These are phyloP conservation scores for Camellia lanceoleosa DNA, from an alignment of 148 eudicot genomes.

Conservation along the genomic window DNA sequence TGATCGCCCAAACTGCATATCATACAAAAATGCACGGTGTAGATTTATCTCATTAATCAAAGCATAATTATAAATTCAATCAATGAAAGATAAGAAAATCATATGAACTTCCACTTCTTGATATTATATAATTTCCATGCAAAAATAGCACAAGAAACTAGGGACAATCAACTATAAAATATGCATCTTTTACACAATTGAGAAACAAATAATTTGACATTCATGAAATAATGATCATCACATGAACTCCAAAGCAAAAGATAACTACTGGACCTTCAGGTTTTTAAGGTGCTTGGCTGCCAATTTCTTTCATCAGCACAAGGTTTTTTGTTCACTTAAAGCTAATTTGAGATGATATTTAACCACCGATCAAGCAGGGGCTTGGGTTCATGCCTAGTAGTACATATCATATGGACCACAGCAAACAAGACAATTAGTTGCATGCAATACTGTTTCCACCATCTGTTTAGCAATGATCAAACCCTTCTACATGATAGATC, in stretches of 20 bases:
- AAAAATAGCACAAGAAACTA: neutral
- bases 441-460: too few relatives aligned
- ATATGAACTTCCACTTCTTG: neutral
- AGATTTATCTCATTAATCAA: neutral
- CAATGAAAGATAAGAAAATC: neutral
- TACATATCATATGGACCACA: neutral
- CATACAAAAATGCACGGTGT: neutral
- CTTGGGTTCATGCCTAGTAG: neutral
- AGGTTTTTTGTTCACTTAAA: neutral
- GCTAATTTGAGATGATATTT: neutral
- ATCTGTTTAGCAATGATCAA: too few relatives aligned
- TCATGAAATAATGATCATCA: neutral
- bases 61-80: neutral
- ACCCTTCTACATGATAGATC: too few relatives aligned
- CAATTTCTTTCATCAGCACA: neutral
- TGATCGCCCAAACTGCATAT: neutral
- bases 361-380: neutral
- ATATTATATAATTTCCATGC: neutral
- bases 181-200: neutral
- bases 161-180: neutral
- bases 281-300: neutral
- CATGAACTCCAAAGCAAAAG: neutral
- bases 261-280: neutral
- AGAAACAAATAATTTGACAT: neutral
- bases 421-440: neutral